Percentiles rank a stretch among this genome's conserved stretches.
Conservation (phyloP, 495 filamentous ascomycete species). For the Darksidea phi region DNA sequence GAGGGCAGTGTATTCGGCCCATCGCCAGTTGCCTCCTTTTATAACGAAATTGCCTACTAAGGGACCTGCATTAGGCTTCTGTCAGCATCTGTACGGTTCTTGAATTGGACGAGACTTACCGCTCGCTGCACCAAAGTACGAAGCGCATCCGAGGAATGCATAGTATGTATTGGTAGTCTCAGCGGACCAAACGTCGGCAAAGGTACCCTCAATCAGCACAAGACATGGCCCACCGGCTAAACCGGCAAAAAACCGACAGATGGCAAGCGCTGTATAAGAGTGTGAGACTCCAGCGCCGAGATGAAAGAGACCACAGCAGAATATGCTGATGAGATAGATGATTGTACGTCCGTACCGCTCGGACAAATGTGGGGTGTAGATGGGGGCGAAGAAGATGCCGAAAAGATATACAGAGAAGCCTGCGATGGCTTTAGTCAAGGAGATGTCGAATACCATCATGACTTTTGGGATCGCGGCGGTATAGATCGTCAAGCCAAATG, state of each 20-base stretch:
- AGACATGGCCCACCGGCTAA: slow-evolving; percentile 47
- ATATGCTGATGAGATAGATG: slow-evolving; percentile 42
- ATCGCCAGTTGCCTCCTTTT: slow-evolving; percentile 42
- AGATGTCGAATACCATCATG: slow-evolving; percentile 24
- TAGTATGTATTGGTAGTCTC: slow-evolving; percentile 42
- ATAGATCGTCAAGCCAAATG: slow-evolving; percentile 36
- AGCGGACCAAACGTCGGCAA: slow-evolving; percentile 48
- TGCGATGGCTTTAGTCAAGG: slow-evolving; percentile 21
- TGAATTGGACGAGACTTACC: slow-evolving; percentile 24
- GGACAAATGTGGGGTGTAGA: slow-evolving; percentile 44
- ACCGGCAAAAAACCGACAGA: slow-evolving; percentile 49
- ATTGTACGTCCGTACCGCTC: slow-evolving; percentile 44
- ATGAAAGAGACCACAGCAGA: slow-evolving; percentile 43
- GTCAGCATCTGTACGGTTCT: neutral
- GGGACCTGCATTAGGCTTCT: slow-evolving; percentile 38
- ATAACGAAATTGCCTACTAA: slow-evolving; percentile 43
- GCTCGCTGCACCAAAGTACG: slow-evolving; percentile 42
- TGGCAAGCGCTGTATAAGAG: slow-evolving; percentile 39
- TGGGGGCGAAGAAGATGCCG: slow-evolving; percentile 47
- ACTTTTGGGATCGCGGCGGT: slow-evolving; percentile 25
- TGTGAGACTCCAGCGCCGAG: slow-evolving; percentile 43
- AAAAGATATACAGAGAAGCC: slow-evolving; percentile 44
- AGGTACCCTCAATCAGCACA: slow-evolving; percentile 49
- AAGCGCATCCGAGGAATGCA: slow-evolving; percentile 41
- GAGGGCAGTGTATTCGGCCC: slow-evolving; percentile 45